phyloP scores from a whole-genome alignment of 768 basidiomycete genomes.

The Psilocybe cyanescens region DNA sequence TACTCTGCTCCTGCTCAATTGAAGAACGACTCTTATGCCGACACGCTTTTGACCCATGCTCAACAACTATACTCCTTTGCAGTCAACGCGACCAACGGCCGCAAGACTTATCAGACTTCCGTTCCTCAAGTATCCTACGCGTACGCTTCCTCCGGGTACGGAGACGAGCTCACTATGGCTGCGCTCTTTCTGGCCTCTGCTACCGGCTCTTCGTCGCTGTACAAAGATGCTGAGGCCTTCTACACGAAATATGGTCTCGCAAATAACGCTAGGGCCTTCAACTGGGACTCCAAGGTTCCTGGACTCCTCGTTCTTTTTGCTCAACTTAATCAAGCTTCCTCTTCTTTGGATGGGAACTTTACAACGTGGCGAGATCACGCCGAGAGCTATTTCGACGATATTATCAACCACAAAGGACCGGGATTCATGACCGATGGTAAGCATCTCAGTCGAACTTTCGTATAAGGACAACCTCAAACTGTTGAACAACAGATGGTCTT shows the following conservation, averaged over 20 bases:
- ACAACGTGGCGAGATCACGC: conserved; percentile 70
- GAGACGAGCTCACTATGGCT: conserved; percentile 77
- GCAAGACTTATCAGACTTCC: conserved; percentile 68
- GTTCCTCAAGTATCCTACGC: conserved; percentile 65
- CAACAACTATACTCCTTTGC: conserved; percentile 78
- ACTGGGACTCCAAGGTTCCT: conserved; percentile 88
- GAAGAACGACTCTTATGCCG: conserved; percentile 73
- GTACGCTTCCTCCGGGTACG: conserved; percentile 75
- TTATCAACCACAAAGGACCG: conserved; percentile 60
- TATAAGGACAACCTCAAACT: not conserved
- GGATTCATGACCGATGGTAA: conserved; percentile 67
- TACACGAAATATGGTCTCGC: conserved; percentile 61
- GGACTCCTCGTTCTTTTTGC: conserved; percentile 77
- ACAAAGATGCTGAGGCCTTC: conserved; percentile 63
- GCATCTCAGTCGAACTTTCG: conserved; percentile 12
- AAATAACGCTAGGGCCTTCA: conserved; percentile 65
- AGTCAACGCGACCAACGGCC: conserved; percentile 62
- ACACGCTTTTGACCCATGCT: conserved; percentile 73
- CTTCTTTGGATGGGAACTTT: conserved; percentile 56
- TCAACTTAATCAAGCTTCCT: conserved; percentile 67
- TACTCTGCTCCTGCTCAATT: conserved; percentile 68
- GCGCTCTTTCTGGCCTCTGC: conserved; percentile 79
- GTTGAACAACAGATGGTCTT: conserved; percentile 62
- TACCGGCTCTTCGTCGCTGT: conserved; percentile 61
- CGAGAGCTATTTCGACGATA: conserved; percentile 76